Conservation (phyloP, 345 rosid species). For the Noccaea bulbosa region DNA sequence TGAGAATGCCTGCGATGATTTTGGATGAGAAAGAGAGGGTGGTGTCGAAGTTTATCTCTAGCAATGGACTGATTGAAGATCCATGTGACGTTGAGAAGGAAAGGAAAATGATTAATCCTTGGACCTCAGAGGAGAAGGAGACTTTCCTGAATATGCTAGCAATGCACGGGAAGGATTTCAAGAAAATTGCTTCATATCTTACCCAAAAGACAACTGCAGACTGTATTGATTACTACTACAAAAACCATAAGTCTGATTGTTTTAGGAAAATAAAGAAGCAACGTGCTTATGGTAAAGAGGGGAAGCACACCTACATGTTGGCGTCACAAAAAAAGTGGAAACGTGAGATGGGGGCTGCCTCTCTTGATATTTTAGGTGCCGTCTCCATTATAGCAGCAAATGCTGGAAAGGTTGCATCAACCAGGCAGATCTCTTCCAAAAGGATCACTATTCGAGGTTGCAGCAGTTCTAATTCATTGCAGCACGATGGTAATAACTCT, state of each 20-base stretch:
- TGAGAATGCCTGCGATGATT: slow-evolving; percentile 89
- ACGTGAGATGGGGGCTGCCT: slow-evolving; percentile 67
- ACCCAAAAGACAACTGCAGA: slow-evolving; percentile 92
- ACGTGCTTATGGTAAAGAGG: slow-evolving; percentile 55
- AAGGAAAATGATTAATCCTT: slow-evolving; percentile 82
- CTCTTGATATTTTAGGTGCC: slow-evolving; percentile 77
- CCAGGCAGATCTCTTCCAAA: slow-evolving; percentile 47
- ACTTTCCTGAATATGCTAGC: slow-evolving; percentile 77
- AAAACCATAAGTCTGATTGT: slow-evolving; percentile 92
- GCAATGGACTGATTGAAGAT: slow-evolving; percentile 89
- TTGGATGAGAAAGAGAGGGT: slow-evolving; percentile 78
- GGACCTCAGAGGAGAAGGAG: slow-evolving; percentile 81
- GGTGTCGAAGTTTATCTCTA: slow-evolving; percentile 65
- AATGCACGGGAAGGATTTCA: slow-evolving; percentile 79
- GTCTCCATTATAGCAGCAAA: slow-evolving; percentile 82
- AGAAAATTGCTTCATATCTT: slow-evolving; percentile 81
- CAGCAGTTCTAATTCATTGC: slow-evolving; percentile 50
- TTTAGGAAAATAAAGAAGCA: slow-evolving; percentile 85
- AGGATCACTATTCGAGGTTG: slow-evolving; percentile 52
- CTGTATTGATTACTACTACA: slow-evolving; percentile 95
- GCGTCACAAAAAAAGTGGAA: slow-evolving; percentile 73
- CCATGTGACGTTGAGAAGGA: slow-evolving; percentile 90
- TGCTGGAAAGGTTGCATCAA: slow-evolving; percentile 52
- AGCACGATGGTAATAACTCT: slow-evolving; percentile 50
- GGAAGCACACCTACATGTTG: slow-evolving; percentile 61